Evolutionary conservation across 805 yeast species (phyloP).

Genomic region (Sungouiozyma intestinalis): DNA sequence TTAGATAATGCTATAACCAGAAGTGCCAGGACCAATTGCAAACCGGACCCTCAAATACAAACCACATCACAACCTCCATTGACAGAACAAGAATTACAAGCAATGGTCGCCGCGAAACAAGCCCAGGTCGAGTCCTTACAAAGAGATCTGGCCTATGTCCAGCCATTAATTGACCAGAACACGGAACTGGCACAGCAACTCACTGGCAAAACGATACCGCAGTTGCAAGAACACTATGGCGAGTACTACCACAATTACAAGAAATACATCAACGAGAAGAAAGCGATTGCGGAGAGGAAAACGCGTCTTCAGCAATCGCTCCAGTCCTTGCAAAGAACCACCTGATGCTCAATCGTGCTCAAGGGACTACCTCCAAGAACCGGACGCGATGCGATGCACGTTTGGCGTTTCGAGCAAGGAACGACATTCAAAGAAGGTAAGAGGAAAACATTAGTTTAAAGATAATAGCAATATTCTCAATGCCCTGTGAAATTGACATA

Average conservation of each 20-base stretch:
- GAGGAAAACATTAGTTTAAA: neutral
- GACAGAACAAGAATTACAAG: neutral
- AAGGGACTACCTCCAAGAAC: neutral
- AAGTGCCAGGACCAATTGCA: neutral
- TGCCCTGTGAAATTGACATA: too few relatives aligned
- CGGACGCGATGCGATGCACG: neutral
- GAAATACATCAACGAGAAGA: conserved; percentile 13
- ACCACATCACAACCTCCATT: neutral
- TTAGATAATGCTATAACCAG: neutral
- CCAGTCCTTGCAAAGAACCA: too few relatives aligned
- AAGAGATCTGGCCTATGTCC: conserved; percentile 6
- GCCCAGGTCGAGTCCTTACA: conserved; percentile 3
- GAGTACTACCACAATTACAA: conserved; percentile 16
- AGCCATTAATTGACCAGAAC: conserved; percentile 12
- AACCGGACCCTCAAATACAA: neutral
- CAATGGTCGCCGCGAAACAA: conserved; percentile 5
- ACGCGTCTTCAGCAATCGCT: neutral
- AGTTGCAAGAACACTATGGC: conserved; percentile 10
- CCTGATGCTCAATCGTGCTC: too few relatives aligned
- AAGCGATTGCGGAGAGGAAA: neutral
- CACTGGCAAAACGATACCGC: conserved; percentile 11
- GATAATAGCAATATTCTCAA: neutral
- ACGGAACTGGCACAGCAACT: conserved; percentile 4
- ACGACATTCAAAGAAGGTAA: neutral
- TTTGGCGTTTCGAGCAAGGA: neutral